phyloP scores from a whole-genome alignment of 306 rosid genomes.

The Begonia peltatifolia region DNA sequence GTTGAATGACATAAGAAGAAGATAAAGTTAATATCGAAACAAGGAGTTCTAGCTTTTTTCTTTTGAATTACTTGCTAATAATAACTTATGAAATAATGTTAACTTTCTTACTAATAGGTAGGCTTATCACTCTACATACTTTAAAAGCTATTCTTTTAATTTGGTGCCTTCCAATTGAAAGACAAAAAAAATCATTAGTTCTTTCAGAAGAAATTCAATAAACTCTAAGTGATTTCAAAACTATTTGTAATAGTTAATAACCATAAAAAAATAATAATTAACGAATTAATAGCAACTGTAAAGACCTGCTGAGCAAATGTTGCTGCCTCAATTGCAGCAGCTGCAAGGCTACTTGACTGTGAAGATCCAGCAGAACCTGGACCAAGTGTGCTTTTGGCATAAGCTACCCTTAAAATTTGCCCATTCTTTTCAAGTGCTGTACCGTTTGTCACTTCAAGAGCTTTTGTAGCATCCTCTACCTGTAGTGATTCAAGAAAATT shows the following conservation, averaged over 20 bases:
- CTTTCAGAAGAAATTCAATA: no score
- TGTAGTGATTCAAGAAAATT: constrained; percentile 9
- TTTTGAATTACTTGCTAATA: no score
- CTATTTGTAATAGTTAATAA: neutral
- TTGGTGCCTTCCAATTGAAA: no score
- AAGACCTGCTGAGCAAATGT: constrained; percentile 89
- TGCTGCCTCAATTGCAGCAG: constrained; percentile 99
- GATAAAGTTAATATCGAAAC: no score
- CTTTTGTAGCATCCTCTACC: constrained; percentile 95
- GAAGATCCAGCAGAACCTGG: constrained; percentile 81
- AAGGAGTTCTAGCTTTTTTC: no score
- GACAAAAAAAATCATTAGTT: no score
- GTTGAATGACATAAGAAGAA: no score
- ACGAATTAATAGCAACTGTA: constrained; percentile 5
- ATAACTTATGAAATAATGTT: no score
- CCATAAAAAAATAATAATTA: constrained; percentile 1
- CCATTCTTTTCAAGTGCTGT: constrained; percentile 86
- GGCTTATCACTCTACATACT: no score
- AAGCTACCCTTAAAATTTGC: constrained; percentile 85
- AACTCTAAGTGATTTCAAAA: no score
- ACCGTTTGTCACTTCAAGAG: constrained; percentile 88
- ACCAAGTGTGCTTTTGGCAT: constrained; percentile 90
- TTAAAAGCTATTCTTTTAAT: no score
- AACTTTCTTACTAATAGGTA: no score
- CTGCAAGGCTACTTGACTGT: constrained; percentile 94